phyloP scores from a whole-genome alignment of 345 rosid genomes.

The Camelina sativa region DNA sequence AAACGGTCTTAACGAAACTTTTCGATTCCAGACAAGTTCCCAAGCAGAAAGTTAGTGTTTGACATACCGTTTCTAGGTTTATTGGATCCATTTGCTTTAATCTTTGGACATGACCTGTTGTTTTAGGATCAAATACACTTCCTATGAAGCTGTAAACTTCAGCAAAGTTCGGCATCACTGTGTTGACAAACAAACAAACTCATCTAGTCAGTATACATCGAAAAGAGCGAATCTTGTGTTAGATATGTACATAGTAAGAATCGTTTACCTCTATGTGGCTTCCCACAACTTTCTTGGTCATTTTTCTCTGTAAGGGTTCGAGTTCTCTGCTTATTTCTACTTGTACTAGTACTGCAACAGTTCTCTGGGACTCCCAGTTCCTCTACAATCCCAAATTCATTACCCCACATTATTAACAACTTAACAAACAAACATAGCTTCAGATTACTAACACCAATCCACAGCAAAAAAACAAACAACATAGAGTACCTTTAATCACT shows the following conservation, averaged over 20 bases:
- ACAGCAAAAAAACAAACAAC: background rate
- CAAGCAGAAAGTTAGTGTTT: background rate
- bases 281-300: slow-evolving; percentile 52
- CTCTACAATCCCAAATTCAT: slow-evolving; percentile 21
- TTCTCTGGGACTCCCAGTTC: slow-evolving; percentile 41
- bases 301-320: slow-evolving; percentile 40
- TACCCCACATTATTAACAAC: background rate
- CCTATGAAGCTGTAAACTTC: slow-evolving; percentile 78
- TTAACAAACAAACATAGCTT: slow-evolving; percentile 24
- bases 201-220: background rate
- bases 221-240: background rate
- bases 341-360: slow-evolving; percentile 52
- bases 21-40: background rate
- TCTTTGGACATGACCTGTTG: slow-evolving; percentile 65
- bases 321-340: slow-evolving; percentile 55
- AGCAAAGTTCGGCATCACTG: slow-evolving; percentile 76
- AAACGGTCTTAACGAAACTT: background rate
- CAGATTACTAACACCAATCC: background rate
- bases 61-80: slow-evolving; percentile 77
- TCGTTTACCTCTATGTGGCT: slow-evolving; percentile 54
- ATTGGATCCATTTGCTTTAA: slow-evolving; percentile 80
- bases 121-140: slow-evolving; percentile 70
- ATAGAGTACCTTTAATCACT: slow-evolving; percentile 47
- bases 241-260: background rate
- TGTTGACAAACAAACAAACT: slow-evolving; percentile 14